A percentile compares a stretch with the other conserved stretches of the same genome.
These are phyloP conservation scores for Astragalus membranaceus DNA, from an alignment of 306 rosid species.

Conservation along the genomic window DNA sequence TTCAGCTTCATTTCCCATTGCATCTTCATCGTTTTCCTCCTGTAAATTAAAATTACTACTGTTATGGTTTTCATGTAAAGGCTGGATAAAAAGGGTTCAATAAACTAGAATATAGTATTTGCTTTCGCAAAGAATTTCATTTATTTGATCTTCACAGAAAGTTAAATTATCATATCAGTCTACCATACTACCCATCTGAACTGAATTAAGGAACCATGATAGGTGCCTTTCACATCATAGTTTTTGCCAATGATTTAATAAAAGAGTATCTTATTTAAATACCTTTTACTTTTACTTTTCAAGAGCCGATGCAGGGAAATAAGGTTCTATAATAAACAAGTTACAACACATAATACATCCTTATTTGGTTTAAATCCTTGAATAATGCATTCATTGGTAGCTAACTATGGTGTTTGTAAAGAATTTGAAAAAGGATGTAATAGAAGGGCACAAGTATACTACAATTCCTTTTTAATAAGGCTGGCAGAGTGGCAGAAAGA, in stretches of 20 bases:
- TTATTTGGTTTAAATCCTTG: not conserved
- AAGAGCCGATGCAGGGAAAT: not conserved
- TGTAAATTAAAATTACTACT: conserved; percentile 13
- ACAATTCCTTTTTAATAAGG: not conserved
- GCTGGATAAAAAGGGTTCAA: too few relatives aligned
- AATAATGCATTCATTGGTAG: not conserved
- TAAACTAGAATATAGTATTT: not conserved
- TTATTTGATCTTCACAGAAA: not conserved
- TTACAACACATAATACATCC: not conserved
- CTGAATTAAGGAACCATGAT: not conserved
- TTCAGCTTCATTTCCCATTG: conserved; percentile 40
- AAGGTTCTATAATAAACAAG: not conserved
- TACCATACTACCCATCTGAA: not conserved
- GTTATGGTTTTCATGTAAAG: not conserved
- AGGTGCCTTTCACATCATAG: not conserved
- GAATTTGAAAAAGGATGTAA: not conserved
- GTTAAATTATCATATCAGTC: not conserved
- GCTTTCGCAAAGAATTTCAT: not conserved
- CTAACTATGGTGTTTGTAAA: not conserved
- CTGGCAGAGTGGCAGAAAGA: not conserved
- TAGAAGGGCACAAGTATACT: not conserved
- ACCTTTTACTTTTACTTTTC: not conserved
- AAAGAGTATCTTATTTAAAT: too few relatives aligned
- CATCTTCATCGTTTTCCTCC: conserved; percentile 36
- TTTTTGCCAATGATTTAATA: too few relatives aligned